Base-by-base conservation (phyloP, 2,329 filamentous ascomycete genomes). In the Sarocladium kiliense region DNA sequence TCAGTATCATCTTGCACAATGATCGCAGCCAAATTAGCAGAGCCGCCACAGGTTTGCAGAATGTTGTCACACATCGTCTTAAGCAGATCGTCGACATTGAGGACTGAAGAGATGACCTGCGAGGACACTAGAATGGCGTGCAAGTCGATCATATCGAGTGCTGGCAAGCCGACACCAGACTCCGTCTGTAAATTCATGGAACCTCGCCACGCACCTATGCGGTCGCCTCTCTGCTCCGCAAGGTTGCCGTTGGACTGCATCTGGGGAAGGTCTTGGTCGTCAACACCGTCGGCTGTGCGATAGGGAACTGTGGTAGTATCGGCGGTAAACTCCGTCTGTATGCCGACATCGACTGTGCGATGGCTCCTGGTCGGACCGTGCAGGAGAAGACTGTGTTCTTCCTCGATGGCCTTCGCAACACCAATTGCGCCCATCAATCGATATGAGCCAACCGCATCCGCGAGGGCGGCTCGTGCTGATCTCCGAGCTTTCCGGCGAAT, bases 21-120 rank as follows among this genome's bases (percentile, higher is more conserved):
- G 54, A 93, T 88, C 14, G 87, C 88, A 18, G 87, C 88, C 5
- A 87, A 75, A 2, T 86, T 87, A 9, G 87, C 87, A 7, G 82
- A 78, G 30, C 82, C 81, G 37, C 87, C 88, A 53, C 87, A 91
- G 0, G 87, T 90, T 61, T 91, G 86, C 25, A 92, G 70, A 50
- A 92, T 89, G 58, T 92, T 89, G 58, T 90, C 85, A 61, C 87
- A 89, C 84, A 93, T 90, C 41, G 88, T 91, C 63, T 87, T 85
- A 58, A 92, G 78, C 3, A 93, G 77, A 62, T 87, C 81, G 59
- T 92, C 88, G 12, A 92, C 82, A 60, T 88, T 81, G 11, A 93
- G 71, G 53, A 91, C 87, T 16, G 88, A 91, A 3, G 88, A 92
- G 42, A 93, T 85, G 42, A 92, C 81, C 65, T 91, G 89, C 10